phyloP scores from a whole-genome alignment of 306 rosid genomes.

The Prosopis cineraria region DNA sequence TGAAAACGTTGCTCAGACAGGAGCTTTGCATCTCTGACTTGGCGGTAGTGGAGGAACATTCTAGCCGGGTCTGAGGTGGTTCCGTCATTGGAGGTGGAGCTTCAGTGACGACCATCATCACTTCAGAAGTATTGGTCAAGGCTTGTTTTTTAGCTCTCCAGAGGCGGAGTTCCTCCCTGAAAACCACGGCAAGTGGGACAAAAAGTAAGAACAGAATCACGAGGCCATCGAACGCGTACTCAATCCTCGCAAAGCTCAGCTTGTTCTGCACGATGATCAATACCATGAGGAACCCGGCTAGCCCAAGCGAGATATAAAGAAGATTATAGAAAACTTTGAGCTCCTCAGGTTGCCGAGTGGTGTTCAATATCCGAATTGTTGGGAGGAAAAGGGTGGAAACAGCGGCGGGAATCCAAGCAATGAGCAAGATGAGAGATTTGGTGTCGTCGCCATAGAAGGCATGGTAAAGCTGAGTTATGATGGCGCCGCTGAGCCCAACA shows the following conservation, averaged over 20 bases:
- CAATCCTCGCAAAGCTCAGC: constrained; percentile 38
- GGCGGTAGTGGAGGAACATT: constrained; percentile 2
- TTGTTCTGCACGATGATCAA: constrained; percentile 55
- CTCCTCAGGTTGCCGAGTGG: constrained; percentile 41
- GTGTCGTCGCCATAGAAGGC: constrained; percentile 58
- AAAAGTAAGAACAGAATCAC: constrained; percentile 45
- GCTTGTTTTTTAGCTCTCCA: constrained; percentile 38
- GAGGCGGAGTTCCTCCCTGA: constrained; percentile 45
- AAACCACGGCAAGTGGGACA: constrained; percentile 53
- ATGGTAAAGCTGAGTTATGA: constrained; percentile 57
- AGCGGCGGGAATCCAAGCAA: constrained; percentile 70
- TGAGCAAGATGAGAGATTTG: constrained; percentile 50
- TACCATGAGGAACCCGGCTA: constrained; percentile 67
- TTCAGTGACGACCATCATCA: constrained; percentile 22
- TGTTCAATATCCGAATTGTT: constrained; percentile 40
- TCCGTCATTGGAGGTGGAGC: constrained; percentile 13
- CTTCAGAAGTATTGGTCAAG: constrained; percentile 10
- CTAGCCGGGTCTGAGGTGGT: not conserved
- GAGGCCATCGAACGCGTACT: constrained; percentile 39
- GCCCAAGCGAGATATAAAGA: constrained; percentile 63
- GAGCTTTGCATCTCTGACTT: constrained; percentile 1
- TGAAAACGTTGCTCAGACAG: constrained; percentile 40
- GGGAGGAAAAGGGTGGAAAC: constrained; percentile 52
- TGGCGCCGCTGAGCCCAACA: constrained; percentile 77
- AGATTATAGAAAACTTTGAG: constrained; percentile 52